Base-by-base conservation (phyloP, 371 early-diverging fungal species). In the Conidiobolus incongruus region DNA sequence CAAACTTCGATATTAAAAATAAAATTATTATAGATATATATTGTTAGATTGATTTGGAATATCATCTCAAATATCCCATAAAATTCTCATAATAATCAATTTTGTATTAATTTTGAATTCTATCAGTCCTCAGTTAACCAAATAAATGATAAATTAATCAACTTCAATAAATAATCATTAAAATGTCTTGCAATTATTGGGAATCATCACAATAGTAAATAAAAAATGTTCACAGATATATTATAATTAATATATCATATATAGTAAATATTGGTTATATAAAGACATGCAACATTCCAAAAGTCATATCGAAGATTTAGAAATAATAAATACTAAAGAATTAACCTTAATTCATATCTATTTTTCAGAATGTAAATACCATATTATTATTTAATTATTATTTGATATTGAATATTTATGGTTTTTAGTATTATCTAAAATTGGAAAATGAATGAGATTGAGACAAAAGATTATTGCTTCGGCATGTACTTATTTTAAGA, bases 381-480 rank as follows among this genome's bases (percentile, higher is more conserved):
- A 12, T 33, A 22, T 17, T 8, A 24, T 10, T 4, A 4, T 16
- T 28, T n/a, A 33, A 43, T 11, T 15, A 19, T 33, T 7, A 31
- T 16, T 8, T 43, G 10, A 33, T n/a, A 12, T 36, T 11, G 7
- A 21, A 29, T 37, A 6, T 34, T 33, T n/a, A 8, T 28, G 4
- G 4, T 32, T 16, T 28, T 30, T 47, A 85, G 85, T 84, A 32
- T 77, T 85, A 40, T 66, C 73, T 45, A 71, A 68, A 40, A 55
- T 86, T 36, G 84, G 81, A n/a, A 75, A 76, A 43, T 56, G 68
- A 30, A 48, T 87, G 13, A 67, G 71, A 33, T 50, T 79, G 34
- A 57, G 82, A 30, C 89, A 91, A 51, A 82, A 81, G 41, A 75
- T 83, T 13, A 64, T 86, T 1, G 82, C 87, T 0, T 83, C 89